These are phyloP conservation scores for Alternaria arborescens DNA, from an alignment of 2,329 filamentous ascomycete genomes.

Conservation along the genomic window DNA sequence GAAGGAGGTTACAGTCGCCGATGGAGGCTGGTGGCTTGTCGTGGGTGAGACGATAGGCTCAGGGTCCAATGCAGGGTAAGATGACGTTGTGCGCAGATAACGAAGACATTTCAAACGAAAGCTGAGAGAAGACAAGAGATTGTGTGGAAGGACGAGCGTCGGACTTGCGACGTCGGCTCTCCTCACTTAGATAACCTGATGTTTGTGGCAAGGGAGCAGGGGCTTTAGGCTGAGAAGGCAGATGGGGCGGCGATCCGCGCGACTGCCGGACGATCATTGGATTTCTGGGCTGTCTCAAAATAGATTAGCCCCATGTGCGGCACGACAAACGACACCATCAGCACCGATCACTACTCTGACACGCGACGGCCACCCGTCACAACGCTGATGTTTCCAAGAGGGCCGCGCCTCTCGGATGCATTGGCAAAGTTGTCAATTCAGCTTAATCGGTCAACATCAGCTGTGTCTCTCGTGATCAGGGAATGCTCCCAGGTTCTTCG, in stretches of 20 bases:
- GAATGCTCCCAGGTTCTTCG: neutral
- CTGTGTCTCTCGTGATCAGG: neutral
- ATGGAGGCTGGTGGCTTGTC: slow-evolving; percentile 7
- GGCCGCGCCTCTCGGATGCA: neutral
- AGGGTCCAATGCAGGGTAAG: slow-evolving; percentile 7
- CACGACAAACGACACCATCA: slow-evolving; percentile 25
- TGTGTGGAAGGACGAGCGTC: slow-evolving; percentile 11
- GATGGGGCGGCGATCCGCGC: slow-evolving; percentile 12
- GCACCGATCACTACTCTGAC: slow-evolving; percentile 20
- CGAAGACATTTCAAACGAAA: slow-evolving; percentile 3
- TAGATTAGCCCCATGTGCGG: slow-evolving; percentile 28
- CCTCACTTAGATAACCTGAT: slow-evolving; percentile 25
- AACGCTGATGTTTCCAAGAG: slow-evolving; percentile 3
- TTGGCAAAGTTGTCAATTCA: slow-evolving; percentile 4
- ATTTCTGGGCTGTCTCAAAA: slow-evolving; percentile 15
- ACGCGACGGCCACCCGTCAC: slow-evolving; percentile 16
- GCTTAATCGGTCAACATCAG: neutral
- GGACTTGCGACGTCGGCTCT: slow-evolving; percentile 38
- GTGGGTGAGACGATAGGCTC: slow-evolving; percentile 5
- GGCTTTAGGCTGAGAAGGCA: slow-evolving; percentile 9
- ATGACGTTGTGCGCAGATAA: slow-evolving; percentile 17
- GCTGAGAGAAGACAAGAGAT: slow-evolving; percentile 7
- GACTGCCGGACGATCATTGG: slow-evolving; percentile 19
- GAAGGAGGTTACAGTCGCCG: slow-evolving; percentile 20
- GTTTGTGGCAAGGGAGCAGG: slow-evolving; percentile 8